Evolutionary conservation across 2,329 filamentous ascomycete species (phyloP).

Genomic region (Nigrospora sphaerica): DNA sequence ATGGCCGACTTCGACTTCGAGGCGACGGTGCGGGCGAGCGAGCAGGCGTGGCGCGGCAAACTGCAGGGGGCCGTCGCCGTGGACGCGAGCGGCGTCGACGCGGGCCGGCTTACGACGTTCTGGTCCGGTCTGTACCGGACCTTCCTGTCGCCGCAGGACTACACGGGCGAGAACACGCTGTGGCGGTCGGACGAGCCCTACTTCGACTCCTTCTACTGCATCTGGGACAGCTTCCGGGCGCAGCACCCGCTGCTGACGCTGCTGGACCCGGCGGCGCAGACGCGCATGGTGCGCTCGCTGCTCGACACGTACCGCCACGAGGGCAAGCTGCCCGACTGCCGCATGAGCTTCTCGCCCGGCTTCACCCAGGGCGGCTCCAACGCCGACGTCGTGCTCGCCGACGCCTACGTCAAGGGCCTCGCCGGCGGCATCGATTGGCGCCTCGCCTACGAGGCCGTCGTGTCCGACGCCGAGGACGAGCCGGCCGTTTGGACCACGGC

Average conservation of each 20-base stretch:
- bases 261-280: slow-evolving; percentile 60
- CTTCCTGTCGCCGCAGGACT: slow-evolving; percentile 67
- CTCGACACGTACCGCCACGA: slow-evolving; percentile 65
- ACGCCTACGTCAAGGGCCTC: slow-evolving; percentile 65
- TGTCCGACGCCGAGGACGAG: slow-evolving; percentile 64
- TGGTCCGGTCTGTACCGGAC: slow-evolving; percentile 66
- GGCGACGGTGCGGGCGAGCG: slow-evolving; percentile 42
- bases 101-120: slow-evolving; percentile 54
- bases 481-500: slow-evolving; percentile 61
- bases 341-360: slow-evolving; percentile 71
- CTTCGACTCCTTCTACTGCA: slow-evolving; percentile 62
- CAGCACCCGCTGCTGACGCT: slow-evolving; percentile 68
- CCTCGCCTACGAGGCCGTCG: slow-evolving; percentile 63
- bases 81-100: slow-evolving; percentile 45
- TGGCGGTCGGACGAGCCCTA: slow-evolving; percentile 66
- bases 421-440: slow-evolving; percentile 59
- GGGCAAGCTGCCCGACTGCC: slow-evolving; percentile 63
- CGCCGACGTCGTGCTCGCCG: slow-evolving; percentile 63
- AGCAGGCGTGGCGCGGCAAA: slow-evolving; percentile 56
- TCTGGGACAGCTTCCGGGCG: slow-evolving; percentile 69
- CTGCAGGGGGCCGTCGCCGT: slow-evolving; percentile 48
- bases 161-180: slow-evolving; percentile 66
- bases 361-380: slow-evolving; percentile 73
- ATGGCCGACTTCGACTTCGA: slow-evolving; percentile 61
- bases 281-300: slow-evolving; percentile 62